Base-by-base conservation (phyloP, 2,329 filamentous ascomycete species). In the Cladophialophora chaetospira region DNA sequence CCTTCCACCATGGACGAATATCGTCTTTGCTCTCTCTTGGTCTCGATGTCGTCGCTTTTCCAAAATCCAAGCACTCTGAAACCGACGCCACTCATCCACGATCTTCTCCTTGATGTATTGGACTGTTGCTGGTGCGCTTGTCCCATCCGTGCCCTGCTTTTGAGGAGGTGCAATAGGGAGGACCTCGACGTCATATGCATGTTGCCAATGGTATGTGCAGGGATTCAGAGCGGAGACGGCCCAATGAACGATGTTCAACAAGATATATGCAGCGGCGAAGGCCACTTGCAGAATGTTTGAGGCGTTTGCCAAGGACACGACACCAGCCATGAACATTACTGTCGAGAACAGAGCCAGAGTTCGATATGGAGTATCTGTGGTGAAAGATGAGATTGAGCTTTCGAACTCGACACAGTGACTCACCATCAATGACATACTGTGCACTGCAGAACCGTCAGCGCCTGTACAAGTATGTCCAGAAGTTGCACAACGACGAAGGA, bases 231-330 rank as follows among this genome's bases (percentile, higher is more conserved):
- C 59, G 17, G 80, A 78, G 49, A 82, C 73, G 1, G 72, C 72
- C 83, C 83, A 87, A 67, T 85, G 86, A 0, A 81, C 67, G 8
- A 78, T 80, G 58, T 87, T 87, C 47, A 87, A 74, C 3, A 80
- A 61, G 53, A 87, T 81, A 62, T 87, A 87, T 1, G 77, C 74
- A 2, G 71, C 73, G 5, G 82, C 82, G 57, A 86, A 81, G 9
- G 83, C 78, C 8, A 82, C 77, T 68, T 87, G 83, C 58, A 81
- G 79, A 42, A 77, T 75, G 76, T 82, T 85, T n/a, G 77, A 77
- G 68, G 82, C 84, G 66, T 86, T 86, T 1, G 83, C 83, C 29
- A 87, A 70, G 11, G 85, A 70, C 10, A 87, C 81, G 9, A 87
- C 82, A 1, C 79, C 77, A 3, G 82, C 66, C 84, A 87, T 87